A percentile compares a stretch with the other conserved stretches of the same genome.
Evolutionary conservation across 148 eudicot genomes (phyloP).

Genomic region (Limonium bicolor): DNA sequence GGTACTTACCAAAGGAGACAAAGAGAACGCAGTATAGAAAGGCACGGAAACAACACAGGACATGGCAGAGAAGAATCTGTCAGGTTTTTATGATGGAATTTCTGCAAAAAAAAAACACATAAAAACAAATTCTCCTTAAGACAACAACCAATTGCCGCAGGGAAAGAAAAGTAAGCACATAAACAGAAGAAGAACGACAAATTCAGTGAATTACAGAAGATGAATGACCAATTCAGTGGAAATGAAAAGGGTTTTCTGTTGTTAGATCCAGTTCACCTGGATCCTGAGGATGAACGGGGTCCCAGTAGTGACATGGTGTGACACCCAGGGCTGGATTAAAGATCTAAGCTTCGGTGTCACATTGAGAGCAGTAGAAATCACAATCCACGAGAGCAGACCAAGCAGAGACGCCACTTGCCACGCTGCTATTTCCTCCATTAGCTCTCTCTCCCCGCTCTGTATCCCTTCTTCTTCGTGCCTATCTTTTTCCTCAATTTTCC

Average conservation of each 20-base stretch:
- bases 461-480: too few relatives aligned
- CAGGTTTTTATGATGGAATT: constrained; percentile 47
- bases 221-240: too few relatives aligned
- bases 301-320: constrained; percentile 34
- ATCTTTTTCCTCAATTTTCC: too few relatives aligned
- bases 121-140: constrained; percentile 9
- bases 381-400: constrained; percentile 50
- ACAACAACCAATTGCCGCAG: constrained; percentile 8
- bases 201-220: neutral
- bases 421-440: constrained; percentile 42
- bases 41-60: constrained; percentile 98
- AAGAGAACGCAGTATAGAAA: constrained; percentile 88
- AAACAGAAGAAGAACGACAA: neutral
- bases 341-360: constrained; percentile 59
- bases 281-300: constrained; percentile 57
- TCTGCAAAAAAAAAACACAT: too few relatives aligned
- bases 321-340: constrained; percentile 54
- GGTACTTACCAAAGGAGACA: constrained; percentile 98
- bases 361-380: constrained; percentile 44
- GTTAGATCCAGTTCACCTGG: too few relatives aligned
- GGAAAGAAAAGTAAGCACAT: neutral
- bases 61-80: constrained; percentile 56
- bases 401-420: constrained; percentile 55
- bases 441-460: too few relatives aligned
- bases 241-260: too few relatives aligned